Percentiles rank a stretch among this genome's conserved stretches.
Conservation (phyloP, 805 yeast genomes). For the Barnettozyma sucrosica region DNA sequence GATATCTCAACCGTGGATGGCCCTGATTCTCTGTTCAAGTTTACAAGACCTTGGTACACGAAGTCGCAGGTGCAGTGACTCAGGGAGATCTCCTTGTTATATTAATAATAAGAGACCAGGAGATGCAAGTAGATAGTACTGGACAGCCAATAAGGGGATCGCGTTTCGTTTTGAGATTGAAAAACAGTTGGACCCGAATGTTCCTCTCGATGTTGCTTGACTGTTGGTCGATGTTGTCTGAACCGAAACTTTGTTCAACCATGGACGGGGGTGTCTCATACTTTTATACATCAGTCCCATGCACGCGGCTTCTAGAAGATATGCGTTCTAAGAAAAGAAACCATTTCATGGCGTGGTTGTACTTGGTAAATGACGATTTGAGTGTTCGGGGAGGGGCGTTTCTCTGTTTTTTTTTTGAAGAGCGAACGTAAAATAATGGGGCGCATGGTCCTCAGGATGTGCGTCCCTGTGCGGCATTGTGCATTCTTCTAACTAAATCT, state of each 20-base stretch:
- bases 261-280: not conserved
- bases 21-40: not conserved
- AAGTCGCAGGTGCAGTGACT: too few relatives aligned
- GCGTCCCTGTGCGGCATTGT: not conserved
- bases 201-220: not conserved
- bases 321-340: not conserved
- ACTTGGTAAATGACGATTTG: not conserved
- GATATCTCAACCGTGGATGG: not conserved
- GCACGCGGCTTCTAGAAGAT: not conserved
- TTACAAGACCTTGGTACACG: too few relatives aligned
- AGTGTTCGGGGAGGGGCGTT: not conserved
- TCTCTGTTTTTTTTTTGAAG: too few relatives aligned
- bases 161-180: too few relatives aligned
- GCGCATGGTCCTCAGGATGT: not conserved
- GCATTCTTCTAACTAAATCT: too few relatives aligned
- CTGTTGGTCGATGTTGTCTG: not conserved
- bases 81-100: not conserved
- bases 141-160: not conserved
- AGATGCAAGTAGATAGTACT: not conserved
- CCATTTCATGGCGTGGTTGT: not conserved
- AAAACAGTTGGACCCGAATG: not conserved
- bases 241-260: not conserved
- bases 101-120: not conserved
- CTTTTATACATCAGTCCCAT: not conserved
- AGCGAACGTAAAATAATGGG: not conserved